These are phyloP conservation scores for Solanum sejunctum DNA, from an alignment of 257 asterid genomes.

Conservation along the genomic window DNA sequence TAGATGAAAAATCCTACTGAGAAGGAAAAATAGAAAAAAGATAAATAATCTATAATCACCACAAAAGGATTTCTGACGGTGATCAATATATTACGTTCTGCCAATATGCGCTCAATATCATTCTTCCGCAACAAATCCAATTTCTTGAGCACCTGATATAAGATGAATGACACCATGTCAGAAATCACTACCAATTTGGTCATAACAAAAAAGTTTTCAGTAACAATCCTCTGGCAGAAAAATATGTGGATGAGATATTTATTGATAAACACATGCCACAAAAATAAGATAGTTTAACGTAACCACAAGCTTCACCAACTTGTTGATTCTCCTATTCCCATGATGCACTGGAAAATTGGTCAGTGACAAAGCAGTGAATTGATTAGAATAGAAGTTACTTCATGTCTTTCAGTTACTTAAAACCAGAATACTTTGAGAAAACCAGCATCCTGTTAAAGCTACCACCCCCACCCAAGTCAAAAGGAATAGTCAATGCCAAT, in stretches of 20 bases:
- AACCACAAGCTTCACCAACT: neutral
- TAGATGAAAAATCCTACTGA: neutral
- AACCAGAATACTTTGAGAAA: neutral
- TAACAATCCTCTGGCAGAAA: neutral
- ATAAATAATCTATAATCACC: constrained; percentile 31
- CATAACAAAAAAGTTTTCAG: neutral
- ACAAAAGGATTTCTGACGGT: constrained; percentile 93
- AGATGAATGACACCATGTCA: constrained; percentile 16
- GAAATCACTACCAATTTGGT: constrained; percentile 2
- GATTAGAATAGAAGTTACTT: neutral
- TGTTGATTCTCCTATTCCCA: neutral
- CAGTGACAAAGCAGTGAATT: neutral
- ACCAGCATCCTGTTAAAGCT: neutral
- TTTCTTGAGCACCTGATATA: constrained; percentile 78
- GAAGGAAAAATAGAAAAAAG: constrained; percentile 3
- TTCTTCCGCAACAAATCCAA: constrained; percentile 87
- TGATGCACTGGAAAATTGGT: neutral
- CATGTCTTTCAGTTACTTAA: neutral
- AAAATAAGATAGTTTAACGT: neutral
- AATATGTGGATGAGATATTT: neutral
- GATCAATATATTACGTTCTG: constrained; percentile 91
- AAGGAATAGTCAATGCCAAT: neutral
- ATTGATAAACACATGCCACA: neutral
- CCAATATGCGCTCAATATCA: constrained; percentile 90
- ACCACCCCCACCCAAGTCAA: neutral